Evolutionary conservation across 2,329 filamentous ascomycete species (phyloP).

Genomic region (Ilyonectria destructans): DNA sequence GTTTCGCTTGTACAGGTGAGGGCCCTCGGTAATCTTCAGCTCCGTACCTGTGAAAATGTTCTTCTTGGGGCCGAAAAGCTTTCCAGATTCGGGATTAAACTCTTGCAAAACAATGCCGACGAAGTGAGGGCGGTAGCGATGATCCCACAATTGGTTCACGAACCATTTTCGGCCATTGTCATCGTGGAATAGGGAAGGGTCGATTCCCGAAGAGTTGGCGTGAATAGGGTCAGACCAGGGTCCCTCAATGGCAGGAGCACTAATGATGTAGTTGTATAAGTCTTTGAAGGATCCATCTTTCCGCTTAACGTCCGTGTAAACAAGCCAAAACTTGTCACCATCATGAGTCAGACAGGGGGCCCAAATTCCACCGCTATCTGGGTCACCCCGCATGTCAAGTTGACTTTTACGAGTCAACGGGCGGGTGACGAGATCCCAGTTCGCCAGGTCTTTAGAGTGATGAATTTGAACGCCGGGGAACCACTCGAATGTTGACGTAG

Average conservation of each 20-base stretch:
- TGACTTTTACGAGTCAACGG: constrained; percentile 66
- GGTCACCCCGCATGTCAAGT: constrained; percentile 73
- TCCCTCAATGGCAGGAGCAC: constrained; percentile 66
- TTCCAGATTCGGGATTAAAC: constrained; percentile 65
- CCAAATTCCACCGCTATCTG: constrained; percentile 75
- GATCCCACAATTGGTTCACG: constrained; percentile 71
- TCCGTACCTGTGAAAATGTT: constrained; percentile 72
- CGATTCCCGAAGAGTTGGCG: constrained; percentile 75
- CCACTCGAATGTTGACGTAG: constrained; percentile 71
- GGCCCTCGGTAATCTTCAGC: constrained; percentile 69
- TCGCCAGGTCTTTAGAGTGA: constrained; percentile 68
- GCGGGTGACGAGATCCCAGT: constrained; percentile 65
- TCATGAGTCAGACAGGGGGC: constrained; percentile 76
- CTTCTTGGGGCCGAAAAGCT: constrained; percentile 69
- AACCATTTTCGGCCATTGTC: constrained; percentile 71
- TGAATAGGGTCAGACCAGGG: constrained; percentile 76
- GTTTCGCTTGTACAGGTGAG: constrained; percentile 72
- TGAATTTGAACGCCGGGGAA: constrained; percentile 71
- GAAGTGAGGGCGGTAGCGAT: constrained; percentile 67
- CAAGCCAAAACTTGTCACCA: constrained; percentile 73
- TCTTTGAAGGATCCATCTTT: constrained; percentile 79
- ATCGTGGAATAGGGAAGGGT: constrained; percentile 74
- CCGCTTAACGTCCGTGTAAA: constrained; percentile 78
- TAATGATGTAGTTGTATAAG: constrained; percentile 76
- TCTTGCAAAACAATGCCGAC: constrained; percentile 73